Percentiles rank a stretch among this genome's conserved stretches.
These are phyloP conservation scores for Senecio squalidus DNA, from an alignment of 140 eudicot species.

Conservation along the genomic window DNA sequence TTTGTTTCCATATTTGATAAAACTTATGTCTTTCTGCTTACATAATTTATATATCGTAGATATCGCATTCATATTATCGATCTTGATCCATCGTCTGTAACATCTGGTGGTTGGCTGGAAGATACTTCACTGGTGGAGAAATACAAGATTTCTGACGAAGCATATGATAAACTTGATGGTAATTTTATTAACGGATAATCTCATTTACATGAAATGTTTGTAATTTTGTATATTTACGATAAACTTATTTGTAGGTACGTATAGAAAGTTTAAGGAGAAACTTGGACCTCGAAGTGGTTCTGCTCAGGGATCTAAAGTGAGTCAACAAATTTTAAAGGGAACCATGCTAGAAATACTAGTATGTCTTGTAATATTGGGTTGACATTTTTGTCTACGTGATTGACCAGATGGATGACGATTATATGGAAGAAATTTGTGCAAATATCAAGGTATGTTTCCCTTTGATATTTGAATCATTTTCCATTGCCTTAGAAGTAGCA, in stretches of 20 bases:
- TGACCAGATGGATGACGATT: conserved; percentile 56
- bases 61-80: conserved; percentile 85
- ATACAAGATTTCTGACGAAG: conserved; percentile 85
- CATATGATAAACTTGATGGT: conserved; percentile 90
- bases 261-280: conserved; percentile 80
- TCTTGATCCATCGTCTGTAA: conserved; percentile 93
- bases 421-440: conserved; percentile 72
- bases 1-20: background rate
- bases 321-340: conserved; percentile 2
- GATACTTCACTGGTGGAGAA: conserved; percentile 95
- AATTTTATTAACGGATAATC: conserved; percentile 1
- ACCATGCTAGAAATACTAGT: background rate
- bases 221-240: conserved; percentile 4
- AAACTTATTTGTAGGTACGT: conserved; percentile 61
- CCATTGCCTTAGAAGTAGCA: background rate
- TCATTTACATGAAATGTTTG: background rate
- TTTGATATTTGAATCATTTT: conserved; percentile 3
- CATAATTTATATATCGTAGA: conserved; percentile 28
- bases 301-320: conserved; percentile 52
- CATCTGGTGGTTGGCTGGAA: conserved; percentile 98
- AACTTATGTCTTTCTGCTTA: background rate
- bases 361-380: conserved; percentile 11
- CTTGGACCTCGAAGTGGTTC: conserved; percentile 50
- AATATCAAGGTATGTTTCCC: conserved; percentile 61
- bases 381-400: conserved; percentile 10